Conservation (phyloP, 192 early-diverging fungal species). For the Phycomyces nitens region DNA sequence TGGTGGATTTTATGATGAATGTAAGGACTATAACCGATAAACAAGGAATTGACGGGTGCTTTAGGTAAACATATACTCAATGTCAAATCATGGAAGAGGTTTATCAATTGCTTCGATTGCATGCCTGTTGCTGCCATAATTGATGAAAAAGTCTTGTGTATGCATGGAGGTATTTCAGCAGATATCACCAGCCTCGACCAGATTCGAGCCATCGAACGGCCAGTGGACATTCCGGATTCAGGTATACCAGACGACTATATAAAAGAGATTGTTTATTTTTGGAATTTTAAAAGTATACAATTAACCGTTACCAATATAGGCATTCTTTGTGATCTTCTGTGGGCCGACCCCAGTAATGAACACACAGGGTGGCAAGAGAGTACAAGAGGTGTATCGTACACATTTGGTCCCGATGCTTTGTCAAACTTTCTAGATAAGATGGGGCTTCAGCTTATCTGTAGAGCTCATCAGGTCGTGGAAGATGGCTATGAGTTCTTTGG, state of each 20-base stretch:
- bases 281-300: no score
- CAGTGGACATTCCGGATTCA: conserved; percentile 88
- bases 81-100: conserved; percentile 88
- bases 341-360: conserved; percentile 87
- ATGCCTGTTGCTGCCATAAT: conserved; percentile 90
- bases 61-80: conserved; percentile 67
- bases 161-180: conserved; percentile 91
- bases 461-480: conserved; percentile 56
- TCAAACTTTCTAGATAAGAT: not conserved
- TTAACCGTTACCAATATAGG: no score
- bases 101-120: conserved; percentile 88
- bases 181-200: conserved; percentile 78
- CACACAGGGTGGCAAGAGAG: conserved; percentile 83
- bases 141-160: conserved; percentile 89
- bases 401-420: conserved; percentile 70
- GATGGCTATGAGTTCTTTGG: conserved; percentile 99
- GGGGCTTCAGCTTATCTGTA: not conserved
- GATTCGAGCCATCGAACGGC: conserved; percentile 74
- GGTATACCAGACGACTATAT: conserved; percentile 84
- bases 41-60: no score
- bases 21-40: conserved; percentile 42
- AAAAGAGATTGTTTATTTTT: no score
- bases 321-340: conserved; percentile 63
- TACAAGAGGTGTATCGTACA: conserved; percentile 91
- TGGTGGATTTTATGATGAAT: conserved; percentile 97